Percentiles rank a stretch among this genome's conserved stretches.
These are phyloP conservation scores for Solanum lycopersicoides DNA, from an alignment of 257 asterid genomes.

Conservation along the genomic window DNA sequence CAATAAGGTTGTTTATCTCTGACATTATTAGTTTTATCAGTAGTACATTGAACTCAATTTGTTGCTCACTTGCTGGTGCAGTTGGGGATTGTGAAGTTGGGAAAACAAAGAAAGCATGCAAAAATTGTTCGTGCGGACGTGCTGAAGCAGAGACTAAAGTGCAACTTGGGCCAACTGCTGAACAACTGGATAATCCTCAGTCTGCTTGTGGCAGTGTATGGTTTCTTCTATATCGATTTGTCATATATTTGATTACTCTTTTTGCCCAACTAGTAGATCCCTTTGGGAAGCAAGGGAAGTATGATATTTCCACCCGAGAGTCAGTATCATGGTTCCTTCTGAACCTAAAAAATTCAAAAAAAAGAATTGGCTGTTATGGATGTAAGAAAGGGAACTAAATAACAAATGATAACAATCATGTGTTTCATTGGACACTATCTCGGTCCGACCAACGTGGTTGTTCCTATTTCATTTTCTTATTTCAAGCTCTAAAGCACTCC, in stretches of 20 bases:
- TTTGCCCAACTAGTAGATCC: background rate
- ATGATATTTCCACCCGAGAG: background rate
- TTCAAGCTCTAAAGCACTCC: background rate
- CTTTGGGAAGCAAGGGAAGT: background rate
- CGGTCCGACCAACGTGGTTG: background rate
- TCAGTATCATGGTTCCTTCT: background rate
- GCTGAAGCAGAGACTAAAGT: slow-evolving; percentile 88
- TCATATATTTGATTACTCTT: background rate
- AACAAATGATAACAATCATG: background rate
- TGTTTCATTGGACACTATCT: background rate
- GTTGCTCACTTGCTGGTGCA: slow-evolving; percentile 1
- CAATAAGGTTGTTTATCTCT: background rate
- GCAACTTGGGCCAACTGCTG: slow-evolving; percentile 70
- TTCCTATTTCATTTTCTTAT: background rate
- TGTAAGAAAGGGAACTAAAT: background rate
- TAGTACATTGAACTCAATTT: background rate
- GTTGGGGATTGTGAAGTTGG: slow-evolving; percentile 87
- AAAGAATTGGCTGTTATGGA: background rate
- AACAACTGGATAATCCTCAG: slow-evolving; percentile 75
- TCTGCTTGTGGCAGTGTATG: slow-evolving; percentile 97
- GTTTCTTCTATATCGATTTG: background rate
- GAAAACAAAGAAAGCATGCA: slow-evolving; percentile 82
- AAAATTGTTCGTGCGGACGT: slow-evolving; percentile 87
- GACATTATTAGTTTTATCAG: background rate
- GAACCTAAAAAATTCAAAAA: background rate